Base-by-base conservation (phyloP, 2,329 filamentous ascomycete species). In the Aureobasidium sp. region DNA sequence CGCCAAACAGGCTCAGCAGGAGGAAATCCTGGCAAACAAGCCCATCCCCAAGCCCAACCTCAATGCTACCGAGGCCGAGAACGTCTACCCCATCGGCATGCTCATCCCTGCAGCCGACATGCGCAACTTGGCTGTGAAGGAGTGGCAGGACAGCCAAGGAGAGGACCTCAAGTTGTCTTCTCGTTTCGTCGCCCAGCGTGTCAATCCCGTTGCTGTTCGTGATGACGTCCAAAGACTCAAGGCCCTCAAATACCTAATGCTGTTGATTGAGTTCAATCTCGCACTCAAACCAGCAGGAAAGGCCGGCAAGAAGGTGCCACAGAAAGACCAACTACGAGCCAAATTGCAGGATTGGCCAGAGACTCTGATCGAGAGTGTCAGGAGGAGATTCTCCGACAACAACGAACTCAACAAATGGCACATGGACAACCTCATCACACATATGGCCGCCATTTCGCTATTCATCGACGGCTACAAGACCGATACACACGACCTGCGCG, bases 381-480 rank as follows among this genome's bases (percentile, higher is more conserved):
- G 85, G 61, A 81, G 85, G 69, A 88, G 85, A 67, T 93, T 92
- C 70, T 84, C 85, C 1, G 80, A 85, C 45, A 78, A 74, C 37
- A 82, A 81, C 24, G 79, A 83, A 63, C 83, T 93, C 75, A 82
- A 84, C 61, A 90, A 89, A 70, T 88, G 85, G 76, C 84, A 91
- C 70, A 75, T 81, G 35, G 88, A 93, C 70, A 79, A 90, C 64
- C 75, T 92, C 35, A 84, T 86, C 69, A 90, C 88, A 17, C 87
- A 91, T 73, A 84, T 88, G 68, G 88, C 85, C 68, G 87, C 83
- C 1, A 79, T 91, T 64, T 84, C 86, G 31, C 82, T 88, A 71
- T 83, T 90, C 64, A 77, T 91, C 19, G 88, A 91, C 68, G 85
- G 87, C 70, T 91, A 85, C 70, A 84, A 86, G 70, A 85, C 90